Evolutionary conservation across 768 basidiomycete genomes (phyloP).

Genomic region (Ephemerocybe angulata): DNA sequence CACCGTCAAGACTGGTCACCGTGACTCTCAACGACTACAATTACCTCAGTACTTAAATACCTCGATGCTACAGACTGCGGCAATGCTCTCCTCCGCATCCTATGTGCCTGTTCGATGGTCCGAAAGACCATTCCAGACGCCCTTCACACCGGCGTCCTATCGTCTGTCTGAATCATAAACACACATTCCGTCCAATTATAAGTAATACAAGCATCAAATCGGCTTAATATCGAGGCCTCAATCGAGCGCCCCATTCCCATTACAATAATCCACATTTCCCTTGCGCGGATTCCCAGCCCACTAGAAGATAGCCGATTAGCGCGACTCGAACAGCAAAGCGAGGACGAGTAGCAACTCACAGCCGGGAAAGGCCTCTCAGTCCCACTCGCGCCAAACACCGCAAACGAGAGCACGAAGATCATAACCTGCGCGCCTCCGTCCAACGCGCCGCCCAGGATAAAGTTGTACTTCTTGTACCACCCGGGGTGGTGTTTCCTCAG

Average conservation of each 20-base stretch:
- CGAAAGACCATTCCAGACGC: background rate
- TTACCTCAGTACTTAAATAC: too few species aligned
- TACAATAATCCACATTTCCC: background rate
- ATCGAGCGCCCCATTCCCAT: background rate
- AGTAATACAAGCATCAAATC: too few species aligned
- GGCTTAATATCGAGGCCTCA: too few species aligned
- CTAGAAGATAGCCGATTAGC: background rate
- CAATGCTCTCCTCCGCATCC: too few species aligned
- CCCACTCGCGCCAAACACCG: conserved; percentile 60
- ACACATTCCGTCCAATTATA: too few species aligned
- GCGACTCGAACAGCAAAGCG: background rate
- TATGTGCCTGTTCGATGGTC: background rate
- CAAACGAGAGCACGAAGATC: conserved; percentile 61
- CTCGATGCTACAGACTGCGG: too few species aligned
- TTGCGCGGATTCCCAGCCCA: background rate
- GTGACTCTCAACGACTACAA: background rate
- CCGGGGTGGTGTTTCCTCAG: conserved; percentile 52
- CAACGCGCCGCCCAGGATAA: conserved; percentile 61
- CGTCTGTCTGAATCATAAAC: background rate
- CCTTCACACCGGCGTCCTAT: background rate
- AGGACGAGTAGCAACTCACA: conserved; percentile 29
- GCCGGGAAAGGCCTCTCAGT: conserved; percentile 45
- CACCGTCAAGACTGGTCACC: background rate
- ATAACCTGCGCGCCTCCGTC: conserved; percentile 66
- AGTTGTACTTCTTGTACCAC: conserved; percentile 69